A percentile compares a stretch with the other conserved stretches of the same genome.
These are phyloP conservation scores for Penicillium cosmopolitanum DNA, from an alignment of 495 filamentous ascomycete species.

Conservation along the genomic window DNA sequence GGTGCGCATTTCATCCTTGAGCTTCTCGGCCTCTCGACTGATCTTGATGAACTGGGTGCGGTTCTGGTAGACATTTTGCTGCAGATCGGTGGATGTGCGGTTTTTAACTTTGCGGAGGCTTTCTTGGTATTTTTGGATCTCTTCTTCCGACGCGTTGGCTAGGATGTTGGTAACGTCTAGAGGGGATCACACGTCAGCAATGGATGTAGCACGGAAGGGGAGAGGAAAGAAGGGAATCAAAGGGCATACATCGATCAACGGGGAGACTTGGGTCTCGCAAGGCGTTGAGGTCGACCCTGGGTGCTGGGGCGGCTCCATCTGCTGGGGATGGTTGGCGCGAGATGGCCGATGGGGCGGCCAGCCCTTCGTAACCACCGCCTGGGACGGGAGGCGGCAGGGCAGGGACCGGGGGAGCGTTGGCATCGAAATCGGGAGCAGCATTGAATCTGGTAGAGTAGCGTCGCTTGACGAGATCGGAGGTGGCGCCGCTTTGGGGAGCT, in stretches of 20 bases:
- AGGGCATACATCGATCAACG: slow-evolving; percentile 58
- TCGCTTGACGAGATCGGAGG: slow-evolving; percentile 90
- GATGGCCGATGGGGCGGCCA: slow-evolving; percentile 45
- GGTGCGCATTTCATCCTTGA: slow-evolving; percentile 94
- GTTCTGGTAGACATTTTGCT: slow-evolving; percentile 97
- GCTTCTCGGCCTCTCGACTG: slow-evolving; percentile 96
- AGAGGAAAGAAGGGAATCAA: neutral
- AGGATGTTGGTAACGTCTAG: slow-evolving; percentile 78
- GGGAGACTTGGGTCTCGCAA: slow-evolving; percentile 80
- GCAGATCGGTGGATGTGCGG: slow-evolving; percentile 83
- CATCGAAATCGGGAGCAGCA: slow-evolving; percentile 70
- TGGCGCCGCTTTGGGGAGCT: slow-evolving; percentile 53
- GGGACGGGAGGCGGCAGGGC: slow-evolving; percentile 52
- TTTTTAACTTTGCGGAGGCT: slow-evolving; percentile 77
- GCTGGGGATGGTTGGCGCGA: slow-evolving; percentile 49
- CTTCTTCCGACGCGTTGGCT: slow-evolving; percentile 89
- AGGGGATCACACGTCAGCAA: neutral
- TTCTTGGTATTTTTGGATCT: slow-evolving; percentile 82
- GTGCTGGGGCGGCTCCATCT: slow-evolving; percentile 42
- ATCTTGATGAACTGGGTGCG: slow-evolving; percentile 99
- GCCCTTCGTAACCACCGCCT: slow-evolving; percentile 48
- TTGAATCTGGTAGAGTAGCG: slow-evolving; percentile 93
- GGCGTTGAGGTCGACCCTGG: slow-evolving; percentile 67
- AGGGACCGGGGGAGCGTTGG: slow-evolving; percentile 69
- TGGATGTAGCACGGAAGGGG: neutral